These are phyloP conservation scores for Thinopyrum elongatum DNA, from an alignment of 176 grass and related monocot species.

Conservation along the genomic window DNA sequence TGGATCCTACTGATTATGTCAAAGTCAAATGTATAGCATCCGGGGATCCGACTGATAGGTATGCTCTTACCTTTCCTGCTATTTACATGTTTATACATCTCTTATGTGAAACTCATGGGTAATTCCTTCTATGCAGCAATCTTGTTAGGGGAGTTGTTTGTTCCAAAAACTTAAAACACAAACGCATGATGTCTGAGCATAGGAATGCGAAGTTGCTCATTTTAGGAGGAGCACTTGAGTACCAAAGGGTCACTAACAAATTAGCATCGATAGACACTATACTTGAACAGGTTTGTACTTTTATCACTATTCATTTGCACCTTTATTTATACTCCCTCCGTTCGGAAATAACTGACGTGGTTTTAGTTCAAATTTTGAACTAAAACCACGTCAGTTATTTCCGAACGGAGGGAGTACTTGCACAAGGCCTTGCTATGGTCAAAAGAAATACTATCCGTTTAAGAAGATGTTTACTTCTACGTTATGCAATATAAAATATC, in stretches of 20 bases:
- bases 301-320: background rate
- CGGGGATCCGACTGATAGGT: slow-evolving; percentile 80
- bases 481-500: background rate
- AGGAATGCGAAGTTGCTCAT: slow-evolving; percentile 76
- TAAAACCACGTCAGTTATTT: too few relatives aligned
- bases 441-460: background rate
- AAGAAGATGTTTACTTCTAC: background rate
- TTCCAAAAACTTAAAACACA: slow-evolving; percentile 96
- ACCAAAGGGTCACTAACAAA: slow-evolving; percentile 80
- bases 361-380: too few relatives aligned
- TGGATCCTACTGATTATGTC: slow-evolving; percentile 93
- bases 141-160: slow-evolving; percentile 90
- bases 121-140: slow-evolving; percentile 49
- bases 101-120: slow-evolving; percentile 11
- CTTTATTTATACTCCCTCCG: background rate
- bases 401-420: background rate
- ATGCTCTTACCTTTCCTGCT: slow-evolving; percentile 22
- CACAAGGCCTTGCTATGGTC: background rate
- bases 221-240: slow-evolving; percentile 89
- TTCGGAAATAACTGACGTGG: too few relatives aligned
- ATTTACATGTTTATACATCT: slow-evolving; percentile 15
- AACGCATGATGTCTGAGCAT: slow-evolving; percentile 92
- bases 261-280: slow-evolving; percentile 76
- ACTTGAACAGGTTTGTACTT: slow-evolving; percentile 72
- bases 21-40: slow-evolving; percentile 94